phyloP scores from a whole-genome alignment of 2,329 filamentous ascomycete genomes.

The Cryphonectria radicalis region DNA sequence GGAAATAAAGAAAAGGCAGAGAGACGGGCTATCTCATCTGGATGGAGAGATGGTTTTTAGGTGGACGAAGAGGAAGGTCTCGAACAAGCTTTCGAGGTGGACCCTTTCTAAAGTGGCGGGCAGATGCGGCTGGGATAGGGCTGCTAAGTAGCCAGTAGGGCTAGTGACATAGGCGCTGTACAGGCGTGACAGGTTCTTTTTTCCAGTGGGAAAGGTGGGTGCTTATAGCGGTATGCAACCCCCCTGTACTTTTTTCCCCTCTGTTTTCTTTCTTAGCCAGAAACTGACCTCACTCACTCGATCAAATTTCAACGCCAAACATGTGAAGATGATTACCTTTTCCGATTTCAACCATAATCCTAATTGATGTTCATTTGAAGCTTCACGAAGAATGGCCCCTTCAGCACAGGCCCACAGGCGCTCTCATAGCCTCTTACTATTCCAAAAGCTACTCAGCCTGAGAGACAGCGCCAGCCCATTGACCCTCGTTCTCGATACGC shows the following conservation, averaged over 20 bases:
- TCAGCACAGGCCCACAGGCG: slow-evolving; percentile 33
- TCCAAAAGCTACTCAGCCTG: slow-evolving; percentile 49
- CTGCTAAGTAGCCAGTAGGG: background rate
- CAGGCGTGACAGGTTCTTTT: too few relatives aligned
- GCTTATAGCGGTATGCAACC: background rate
- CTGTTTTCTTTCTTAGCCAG: background rate
- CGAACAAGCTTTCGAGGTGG: background rate
- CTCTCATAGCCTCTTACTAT: slow-evolving; percentile 35
- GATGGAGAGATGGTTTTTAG: background rate
- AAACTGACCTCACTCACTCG: background rate
- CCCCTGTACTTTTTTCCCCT: background rate
- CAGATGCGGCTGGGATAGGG: slow-evolving; percentile 26
- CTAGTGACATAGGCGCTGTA: background rate
- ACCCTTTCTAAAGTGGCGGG: background rate
- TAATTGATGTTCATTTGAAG: too few relatives aligned
- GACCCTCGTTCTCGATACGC: slow-evolving; percentile 80
- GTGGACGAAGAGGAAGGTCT: background rate
- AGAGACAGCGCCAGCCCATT: slow-evolving; percentile 83
- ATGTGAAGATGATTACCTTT: background rate
- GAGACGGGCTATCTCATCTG: background rate
- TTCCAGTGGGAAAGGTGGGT: too few relatives aligned
- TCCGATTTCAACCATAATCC: background rate
- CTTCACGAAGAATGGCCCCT: slow-evolving; percentile 29
- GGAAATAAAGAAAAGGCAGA: background rate
- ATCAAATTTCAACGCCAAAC: background rate